phyloP scores from a whole-genome alignment of 2,329 filamentous ascomycete species.

The Plectosphaerella sp. region DNA sequence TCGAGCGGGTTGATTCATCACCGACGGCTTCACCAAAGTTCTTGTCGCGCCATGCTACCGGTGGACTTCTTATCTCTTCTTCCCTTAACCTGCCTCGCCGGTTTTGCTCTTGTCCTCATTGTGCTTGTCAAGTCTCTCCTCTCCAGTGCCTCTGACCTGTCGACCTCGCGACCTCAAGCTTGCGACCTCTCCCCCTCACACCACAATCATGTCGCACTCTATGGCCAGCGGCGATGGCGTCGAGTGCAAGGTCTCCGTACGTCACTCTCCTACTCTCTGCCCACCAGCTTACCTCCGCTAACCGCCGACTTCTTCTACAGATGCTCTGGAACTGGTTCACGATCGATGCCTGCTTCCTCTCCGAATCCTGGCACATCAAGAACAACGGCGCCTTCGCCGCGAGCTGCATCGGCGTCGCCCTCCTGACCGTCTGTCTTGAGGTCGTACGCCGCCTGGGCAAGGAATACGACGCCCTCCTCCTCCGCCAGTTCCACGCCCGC shows the following conservation, averaged over 20 bases:
- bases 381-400: slow-evolving; percentile 36
- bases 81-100: too few species aligned
- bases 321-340: slow-evolving; percentile 43
- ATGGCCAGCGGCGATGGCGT: slow-evolving; percentile 12
- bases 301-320: slow-evolving; percentile 16
- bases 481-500: slow-evolving; percentile 31
- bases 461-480: slow-evolving; percentile 35
- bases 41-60: too few species aligned
- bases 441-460: slow-evolving; percentile 33
- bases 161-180: neutral
- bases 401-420: slow-evolving; percentile 36
- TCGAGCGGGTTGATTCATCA: too few species aligned
- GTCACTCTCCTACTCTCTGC: slow-evolving; percentile 4
- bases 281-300: neutral
- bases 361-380: slow-evolving; percentile 33
- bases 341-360: slow-evolving; percentile 35
- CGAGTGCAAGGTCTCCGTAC: slow-evolving; percentile 27
- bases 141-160: neutral
- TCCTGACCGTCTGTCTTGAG: slow-evolving; percentile 35
- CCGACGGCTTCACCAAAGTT: too few species aligned
- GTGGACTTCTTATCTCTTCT: too few species aligned
- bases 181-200: neutral
- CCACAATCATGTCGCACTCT: slow-evolving; percentile 17
- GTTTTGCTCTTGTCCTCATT: neutral
- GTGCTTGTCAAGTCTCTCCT: neutral